Percentiles rank a stretch among this genome's conserved stretches.
These are phyloP conservation scores for Penicillium atrosanguineum DNA, from an alignment of 495 filamentous ascomycete species.

Conservation along the genomic window DNA sequence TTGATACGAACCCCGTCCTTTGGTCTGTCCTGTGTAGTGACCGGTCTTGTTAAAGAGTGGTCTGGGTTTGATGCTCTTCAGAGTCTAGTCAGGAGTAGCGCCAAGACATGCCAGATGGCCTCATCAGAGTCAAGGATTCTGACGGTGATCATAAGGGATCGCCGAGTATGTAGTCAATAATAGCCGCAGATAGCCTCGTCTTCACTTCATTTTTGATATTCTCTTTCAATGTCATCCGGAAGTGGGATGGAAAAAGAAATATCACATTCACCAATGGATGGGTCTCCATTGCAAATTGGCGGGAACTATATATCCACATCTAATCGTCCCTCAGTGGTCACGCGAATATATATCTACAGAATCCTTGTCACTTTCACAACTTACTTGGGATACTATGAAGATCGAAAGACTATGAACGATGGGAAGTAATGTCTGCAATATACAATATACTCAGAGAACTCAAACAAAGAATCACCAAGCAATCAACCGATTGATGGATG, in stretches of 20 bases:
- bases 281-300: slow-evolving; percentile 10
- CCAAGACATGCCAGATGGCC: slow-evolving; percentile 49
- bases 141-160: slow-evolving; percentile 19
- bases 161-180: slow-evolving; percentile 8
- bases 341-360: background rate
- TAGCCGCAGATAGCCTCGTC: background rate
- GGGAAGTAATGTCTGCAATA: no score
- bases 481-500: no score
- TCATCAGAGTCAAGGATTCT: slow-evolving; percentile 20
- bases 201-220: background rate
- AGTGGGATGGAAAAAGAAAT: background rate
- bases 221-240: background rate
- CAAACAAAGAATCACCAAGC: no score
- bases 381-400: no score
- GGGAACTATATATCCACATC: slow-evolving; percentile 19
- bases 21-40: background rate
- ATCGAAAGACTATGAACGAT: no score
- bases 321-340: background rate
- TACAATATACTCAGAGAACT: no score
- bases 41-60: background rate
- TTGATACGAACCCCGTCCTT: background rate
- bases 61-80: background rate
- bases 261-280: slow-evolving; percentile 9
- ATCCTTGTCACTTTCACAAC: no score
- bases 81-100: slow-evolving; percentile 7